Base-by-base conservation (phyloP, 1,284 basidiomycete species). In the Cryptococcus amylolentus region DNA sequence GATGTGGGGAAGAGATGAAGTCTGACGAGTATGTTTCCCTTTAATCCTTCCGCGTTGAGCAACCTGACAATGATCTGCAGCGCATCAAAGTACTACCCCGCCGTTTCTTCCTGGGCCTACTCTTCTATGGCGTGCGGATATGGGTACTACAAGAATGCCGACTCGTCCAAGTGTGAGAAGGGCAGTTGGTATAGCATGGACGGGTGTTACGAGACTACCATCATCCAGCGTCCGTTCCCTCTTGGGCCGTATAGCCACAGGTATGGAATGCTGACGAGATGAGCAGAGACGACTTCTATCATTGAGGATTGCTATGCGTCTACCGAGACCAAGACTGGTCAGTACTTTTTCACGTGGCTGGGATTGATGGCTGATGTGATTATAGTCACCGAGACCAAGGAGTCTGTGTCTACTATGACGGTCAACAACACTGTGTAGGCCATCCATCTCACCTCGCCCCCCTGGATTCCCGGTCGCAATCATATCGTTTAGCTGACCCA, bases 191-290 rank as follows among this genome's bases (percentile, higher is more conserved):
- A 60, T 54, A 28, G 54, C n/a, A 51, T 52, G 9, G 56, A 56
- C 10, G 63, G 65, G 27, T 67, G 65, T 44, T 67, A 60, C 45
- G 65, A 67, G 60, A 67, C 61, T 8, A 67, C 61, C 16, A 65
- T 67, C 56, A 62, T 67, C 18, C 56, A 61, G 49, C 54, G 61
- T 64, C n/a, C 27, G 58, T 59, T 31, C 26, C 13, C 12, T 6
- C n/a, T 27, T 13, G 31, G 12, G 2, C 27, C 3, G 23, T 3
- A 23, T 23, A 23, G 23, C 23, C 23, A 23, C 23, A 23, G 23
- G 23, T 23, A 23, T 16, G 38, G 8, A 23, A 6, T 2, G 45
- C 37, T 40, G 26, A 26, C 18, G 10, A 12, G 9, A 42, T 9
- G 35, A 7, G 14, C 50, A 64, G 62, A 64, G 35, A 60, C 60